These are phyloP conservation scores for Shiraia sp. DNA, from an alignment of 2,329 filamentous ascomycete genomes.

Conservation along the genomic window DNA sequence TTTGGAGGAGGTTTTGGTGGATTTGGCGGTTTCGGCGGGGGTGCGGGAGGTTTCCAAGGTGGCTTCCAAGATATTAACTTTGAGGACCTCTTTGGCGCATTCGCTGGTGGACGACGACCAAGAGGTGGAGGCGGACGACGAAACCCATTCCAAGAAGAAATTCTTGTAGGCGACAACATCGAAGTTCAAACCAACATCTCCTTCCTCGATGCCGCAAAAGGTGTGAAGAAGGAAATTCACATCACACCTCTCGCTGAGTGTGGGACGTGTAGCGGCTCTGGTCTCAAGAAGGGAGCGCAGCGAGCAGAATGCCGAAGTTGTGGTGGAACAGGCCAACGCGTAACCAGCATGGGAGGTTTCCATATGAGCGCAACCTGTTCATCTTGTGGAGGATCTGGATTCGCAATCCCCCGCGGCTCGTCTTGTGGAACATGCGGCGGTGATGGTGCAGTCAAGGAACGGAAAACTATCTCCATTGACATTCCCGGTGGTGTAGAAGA, in stretches of 20 bases:
- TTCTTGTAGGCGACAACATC: slow-evolving; percentile 92
- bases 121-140: slow-evolving; percentile 48
- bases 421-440: slow-evolving; percentile 82
- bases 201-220: slow-evolving; percentile 95
- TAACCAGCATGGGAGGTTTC: slow-evolving; percentile 92
- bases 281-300: slow-evolving; percentile 79
- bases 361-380: slow-evolving; percentile 92
- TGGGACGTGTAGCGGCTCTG: slow-evolving; percentile 79
- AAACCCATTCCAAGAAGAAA: slow-evolving; percentile 76
- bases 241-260: slow-evolving; percentile 83
- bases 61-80: slow-evolving; percentile 92
- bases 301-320: slow-evolving; percentile 76
- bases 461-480: slow-evolving; percentile 82
- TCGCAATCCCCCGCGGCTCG: slow-evolving; percentile 74
- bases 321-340: slow-evolving; percentile 80
- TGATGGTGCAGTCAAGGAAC: slow-evolving; percentile 80
- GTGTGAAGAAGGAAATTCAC: slow-evolving; percentile 82
- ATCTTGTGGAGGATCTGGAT: slow-evolving; percentile 77
- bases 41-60: slow-evolving; percentile 66
- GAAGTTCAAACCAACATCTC: slow-evolving; percentile 91
- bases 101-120: slow-evolving; percentile 64
- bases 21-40: slow-evolving; percentile 53
- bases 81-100: slow-evolving; percentile 91
- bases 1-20: slow-evolving; percentile 53
- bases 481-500: slow-evolving; percentile 96